Evolutionary conservation across 257 asterid species (phyloP), one percentile per base, ranked within the genome.

Genomic region (Solanum corneliomulleri): DNA sequence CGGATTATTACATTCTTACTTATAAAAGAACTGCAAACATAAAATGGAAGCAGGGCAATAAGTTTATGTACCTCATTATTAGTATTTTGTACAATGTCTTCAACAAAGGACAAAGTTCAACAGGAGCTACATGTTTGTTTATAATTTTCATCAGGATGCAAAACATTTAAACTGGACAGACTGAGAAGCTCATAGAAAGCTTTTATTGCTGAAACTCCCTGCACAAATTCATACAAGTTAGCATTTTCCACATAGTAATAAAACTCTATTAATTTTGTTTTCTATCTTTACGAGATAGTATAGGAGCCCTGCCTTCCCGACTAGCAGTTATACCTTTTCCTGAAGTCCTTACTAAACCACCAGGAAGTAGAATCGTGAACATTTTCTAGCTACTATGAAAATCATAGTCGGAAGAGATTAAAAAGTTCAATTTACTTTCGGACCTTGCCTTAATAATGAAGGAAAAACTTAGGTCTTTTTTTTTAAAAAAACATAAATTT

Each of bases 201-300:
- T 92, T 92, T 93, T 29, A 95, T 94, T 35, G 98, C 98, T 25
- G 98, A 95, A 77, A 95, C 98, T 85, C 98, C 98, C 98, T 95
- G 94, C 60, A 49, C 21, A 45, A 66, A 44, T 41, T 42, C 27
- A 45, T 6, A 25, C 15, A 42, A 29, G 27, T 47, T 80, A 80
- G 85, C 27, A 29, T 29, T 15, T 80, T 47, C 14, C 42, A 10
- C 13, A 7, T 47, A 80, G 10, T 35, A 27, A 47, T 80, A 3
- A 27, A 35, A 18, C 2, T 37, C 39, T 37, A 37, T 16, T 2
- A 16, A 52, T 52, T 52, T 16, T 52, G 60, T 52, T 52, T 16
- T 49, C 21, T 14, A 14, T 49, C 9, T 49, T 49, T 15, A 49
- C 21, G 0, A 49, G 5, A 5, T 49, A 49, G 58, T 49, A 15